Evolutionary conservation across 1,284 basidiomycete genomes (phyloP).

Genomic region (Mycosarcoma mackinlayi): DNA sequence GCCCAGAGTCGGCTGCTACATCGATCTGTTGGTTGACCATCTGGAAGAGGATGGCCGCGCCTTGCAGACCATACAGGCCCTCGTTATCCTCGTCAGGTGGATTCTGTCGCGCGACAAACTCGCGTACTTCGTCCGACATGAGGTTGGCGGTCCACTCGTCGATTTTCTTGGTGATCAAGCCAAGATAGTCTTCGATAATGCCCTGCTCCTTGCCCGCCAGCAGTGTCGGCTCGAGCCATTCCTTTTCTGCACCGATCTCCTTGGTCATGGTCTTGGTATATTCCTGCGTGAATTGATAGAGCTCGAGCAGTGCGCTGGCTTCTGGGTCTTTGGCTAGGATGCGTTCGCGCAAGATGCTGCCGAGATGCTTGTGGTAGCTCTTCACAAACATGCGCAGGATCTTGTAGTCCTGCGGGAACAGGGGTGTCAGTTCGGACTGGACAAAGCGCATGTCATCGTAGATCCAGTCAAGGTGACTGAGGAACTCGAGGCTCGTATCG

Average conservation of each 20-base stretch:
- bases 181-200: constrained; percentile 95
- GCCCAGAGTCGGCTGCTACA: constrained; percentile 92
- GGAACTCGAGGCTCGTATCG: constrained; percentile 78
- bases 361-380: constrained; percentile 91
- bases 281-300: constrained; percentile 94
- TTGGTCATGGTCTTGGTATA: constrained; percentile 91
- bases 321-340: constrained; percentile 80
- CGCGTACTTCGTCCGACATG: constrained; percentile 87
- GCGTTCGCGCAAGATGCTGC: constrained; percentile 79
- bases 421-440: constrained; percentile 84
- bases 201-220: constrained; percentile 92
- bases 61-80: constrained; percentile 89
- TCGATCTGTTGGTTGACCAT: constrained; percentile 97
- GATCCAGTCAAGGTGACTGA: constrained; percentile 86
- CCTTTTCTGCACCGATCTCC: constrained; percentile 81
- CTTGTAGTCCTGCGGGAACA: constrained; percentile 92
- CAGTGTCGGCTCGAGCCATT: constrained; percentile 73
- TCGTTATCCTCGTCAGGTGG: constrained; percentile 90
- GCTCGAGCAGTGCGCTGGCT: constrained; percentile 83
- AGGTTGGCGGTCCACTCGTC: constrained; percentile 97
- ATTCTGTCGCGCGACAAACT: constrained; percentile 83
- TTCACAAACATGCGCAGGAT: constrained; percentile 85
- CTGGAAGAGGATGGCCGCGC: constrained; percentile 93
- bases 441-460: constrained; percentile 94
- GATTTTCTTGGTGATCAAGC: constrained; percentile 90